A percentile compares a stretch with the other conserved stretches of the same genome.
Conservation (phyloP, 805 yeast species). For the Metschnikowia kofuensis region DNA sequence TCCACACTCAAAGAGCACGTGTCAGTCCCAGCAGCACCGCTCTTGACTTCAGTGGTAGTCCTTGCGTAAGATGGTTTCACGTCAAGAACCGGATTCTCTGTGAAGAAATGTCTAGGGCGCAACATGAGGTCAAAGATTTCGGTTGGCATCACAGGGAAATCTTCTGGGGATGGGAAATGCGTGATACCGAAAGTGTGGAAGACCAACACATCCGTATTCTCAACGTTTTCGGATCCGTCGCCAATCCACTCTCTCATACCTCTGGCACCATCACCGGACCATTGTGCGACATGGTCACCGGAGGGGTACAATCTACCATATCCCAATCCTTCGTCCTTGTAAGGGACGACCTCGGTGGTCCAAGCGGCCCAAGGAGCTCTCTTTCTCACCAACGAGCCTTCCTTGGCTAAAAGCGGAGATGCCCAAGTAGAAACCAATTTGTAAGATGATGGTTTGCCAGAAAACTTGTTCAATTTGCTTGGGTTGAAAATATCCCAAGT, state of each 20-base stretch:
- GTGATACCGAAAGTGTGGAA: constrained; percentile 85
- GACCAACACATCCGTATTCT: constrained; percentile 67
- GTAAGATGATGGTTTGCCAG: constrained; percentile 73
- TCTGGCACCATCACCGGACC: constrained; percentile 64
- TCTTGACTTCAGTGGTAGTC: constrained; percentile 42
- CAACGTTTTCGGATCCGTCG: constrained; percentile 55
- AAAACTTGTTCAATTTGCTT: constrained; percentile 58
- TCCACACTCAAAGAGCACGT: constrained; percentile 40
- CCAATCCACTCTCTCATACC: constrained; percentile 72
- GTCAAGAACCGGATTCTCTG: constrained; percentile 74
- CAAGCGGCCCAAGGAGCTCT: constrained; percentile 81
- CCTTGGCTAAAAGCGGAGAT: constrained; percentile 70
- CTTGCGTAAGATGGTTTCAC: constrained; percentile 58
- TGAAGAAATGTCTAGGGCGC: constrained; percentile 78
- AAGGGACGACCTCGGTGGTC: constrained; percentile 67
- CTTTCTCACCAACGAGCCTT: constrained; percentile 70
- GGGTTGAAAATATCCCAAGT: constrained; percentile 81
- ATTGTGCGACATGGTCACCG: constrained; percentile 73
- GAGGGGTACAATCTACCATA: constrained; percentile 73
- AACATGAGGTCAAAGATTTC: constrained; percentile 73
- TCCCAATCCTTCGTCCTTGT: constrained; percentile 49
- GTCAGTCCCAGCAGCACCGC: constrained; percentile 34
- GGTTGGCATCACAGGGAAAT: constrained; percentile 87
- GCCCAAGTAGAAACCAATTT: constrained; percentile 74
- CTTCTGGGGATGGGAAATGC: constrained; percentile 87